phyloP scores from a whole-genome alignment of 208 protist species.

The Acanthamoeba comandoni region DNA sequence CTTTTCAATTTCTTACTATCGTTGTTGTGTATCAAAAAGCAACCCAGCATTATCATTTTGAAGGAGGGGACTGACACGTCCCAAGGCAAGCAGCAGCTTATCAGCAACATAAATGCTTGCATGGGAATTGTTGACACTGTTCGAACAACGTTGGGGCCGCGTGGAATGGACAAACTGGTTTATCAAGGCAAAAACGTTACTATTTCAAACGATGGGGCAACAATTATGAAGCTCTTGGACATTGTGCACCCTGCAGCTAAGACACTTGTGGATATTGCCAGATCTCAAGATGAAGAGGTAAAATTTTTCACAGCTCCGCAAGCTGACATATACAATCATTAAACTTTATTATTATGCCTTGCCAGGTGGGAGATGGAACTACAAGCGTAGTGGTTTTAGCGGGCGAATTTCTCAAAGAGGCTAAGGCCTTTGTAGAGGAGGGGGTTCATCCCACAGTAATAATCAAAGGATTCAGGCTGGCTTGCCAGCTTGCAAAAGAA shows the following conservation, averaged over 20 bases:
- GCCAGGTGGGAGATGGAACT: conserved; percentile 99
- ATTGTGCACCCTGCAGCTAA: conserved; percentile 99
- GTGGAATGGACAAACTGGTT: conserved; percentile 99
- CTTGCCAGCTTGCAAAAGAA: conserved; percentile 82
- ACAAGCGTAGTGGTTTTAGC: conserved; percentile 99
- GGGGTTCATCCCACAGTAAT: conserved; percentile 97
- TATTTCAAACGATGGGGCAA: conserved; percentile 99
- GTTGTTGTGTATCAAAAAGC: conserved; percentile 14
- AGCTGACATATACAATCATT: not conserved
- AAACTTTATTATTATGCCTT: conserved; percentile 84
- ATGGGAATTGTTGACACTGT: conserved; percentile 92
- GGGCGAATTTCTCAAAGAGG: conserved; percentile 97
- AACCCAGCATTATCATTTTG: conserved; percentile 96
- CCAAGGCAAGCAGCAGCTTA: conserved; percentile 99
- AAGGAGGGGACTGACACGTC: conserved; percentile 99
- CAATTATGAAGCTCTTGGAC: conserved; percentile 99
- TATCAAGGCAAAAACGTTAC: conserved; percentile 89
- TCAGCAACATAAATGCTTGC: conserved; percentile 99
- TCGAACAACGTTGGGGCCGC: conserved; percentile 95
- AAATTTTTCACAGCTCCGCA: not conserved
- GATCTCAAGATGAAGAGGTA: conserved; percentile 90
- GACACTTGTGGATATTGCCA: conserved; percentile 99
- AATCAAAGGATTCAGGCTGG: conserved; percentile 90
- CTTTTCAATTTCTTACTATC: not conserved
- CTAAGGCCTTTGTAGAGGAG: conserved; percentile 98